Evolutionary conservation across 2,329 filamentous ascomycete genomes (phyloP).

Genomic region (Talaromyces sp.): DNA sequence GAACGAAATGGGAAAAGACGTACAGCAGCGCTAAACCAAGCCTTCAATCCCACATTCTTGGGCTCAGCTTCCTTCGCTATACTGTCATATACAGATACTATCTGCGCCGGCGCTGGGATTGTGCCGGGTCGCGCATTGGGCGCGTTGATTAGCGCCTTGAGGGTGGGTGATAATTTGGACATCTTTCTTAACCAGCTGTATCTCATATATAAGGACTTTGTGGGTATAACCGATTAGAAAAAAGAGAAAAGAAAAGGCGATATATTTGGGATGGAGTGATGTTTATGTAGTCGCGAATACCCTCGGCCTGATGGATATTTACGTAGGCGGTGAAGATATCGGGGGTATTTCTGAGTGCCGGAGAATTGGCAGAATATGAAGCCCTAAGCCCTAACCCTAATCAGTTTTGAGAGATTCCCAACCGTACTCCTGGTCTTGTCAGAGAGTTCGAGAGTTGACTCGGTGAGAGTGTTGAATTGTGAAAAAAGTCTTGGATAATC

Average conservation of each 20-base stretch:
- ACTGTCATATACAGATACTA: conserved; percentile 62
- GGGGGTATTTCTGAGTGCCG: conserved; percentile 1
- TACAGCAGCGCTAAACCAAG: conserved; percentile 58
- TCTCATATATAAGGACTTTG: not conserved
- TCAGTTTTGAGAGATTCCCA: not conserved
- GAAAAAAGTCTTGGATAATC: too few relatives aligned
- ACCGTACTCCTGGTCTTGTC: too few relatives aligned
- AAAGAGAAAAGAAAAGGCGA: not conserved
- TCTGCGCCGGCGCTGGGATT: conserved; percentile 62
- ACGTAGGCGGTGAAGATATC: conserved; percentile 2
- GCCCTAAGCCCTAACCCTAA: not conserved
- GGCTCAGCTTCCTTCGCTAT: conserved; percentile 63
- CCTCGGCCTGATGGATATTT: not conserved
- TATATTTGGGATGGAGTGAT: not conserved
- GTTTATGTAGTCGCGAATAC: not conserved
- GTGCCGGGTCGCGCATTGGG: conserved; percentile 65
- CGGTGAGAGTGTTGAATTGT: too few relatives aligned
- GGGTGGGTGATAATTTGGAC: conserved; percentile 69
- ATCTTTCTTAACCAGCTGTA: conserved; percentile 45
- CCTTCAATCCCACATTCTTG: conserved; percentile 51
- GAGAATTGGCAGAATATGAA: not conserved
- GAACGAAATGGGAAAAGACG: conserved; percentile 66
- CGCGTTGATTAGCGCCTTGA: conserved; percentile 73
- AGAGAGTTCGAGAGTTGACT: too few relatives aligned
- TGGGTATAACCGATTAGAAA: not conserved